Evolutionary conservation across 345 rosid genomes (phyloP), one percentile per base, ranked within the genome.

Genomic region (Lepidium aucheri): DNA sequence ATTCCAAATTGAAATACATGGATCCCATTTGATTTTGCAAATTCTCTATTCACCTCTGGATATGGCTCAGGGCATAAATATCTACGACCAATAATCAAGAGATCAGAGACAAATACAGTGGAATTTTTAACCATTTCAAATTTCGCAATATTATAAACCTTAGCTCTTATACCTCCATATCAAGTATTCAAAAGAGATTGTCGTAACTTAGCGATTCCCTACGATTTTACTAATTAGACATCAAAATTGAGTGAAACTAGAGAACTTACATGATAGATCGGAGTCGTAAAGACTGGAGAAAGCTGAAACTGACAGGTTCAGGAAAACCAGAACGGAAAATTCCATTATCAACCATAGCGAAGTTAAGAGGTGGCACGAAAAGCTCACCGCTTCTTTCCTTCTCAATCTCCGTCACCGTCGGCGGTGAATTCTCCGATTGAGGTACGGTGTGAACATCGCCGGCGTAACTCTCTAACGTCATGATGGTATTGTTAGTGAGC

Each of bases 311-410:
- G 53, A 84, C 75, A 7, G 87, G 73, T 50, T 84, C 82, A 6
- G 96, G 96, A 60, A 82, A 85, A 32, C 89, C 94, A 2, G 96
- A 87, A 60, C 96, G 74, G 75, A 82, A 90, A 10, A 90, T 74
- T 46, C 86, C 88, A 13, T 77, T 70, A 34, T 87, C 94, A 1
- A 89, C 96, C 78, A 82, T 77, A 15, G 91, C 76, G 64, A 87
- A 90, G 65, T 90, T 90, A 39, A 81, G 74, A 53, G 96, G 94
- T n/a, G 91, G 96, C 17, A 84, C 82, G 41, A 79, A 73, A 7
- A 78, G 60, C 38, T 76, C 85, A 46, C 75, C 85, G n/a, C 56
- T 77, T 71, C 51, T 63, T 13, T 78, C 82, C 17, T 34, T 52
- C 4, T 65, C 80, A 3, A 6, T 53, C 16, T 63, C 78, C 22